Evolutionary conservation across 75 land plant genomes (phyloP).

Genomic region (Ceratopteris richardii): DNA sequence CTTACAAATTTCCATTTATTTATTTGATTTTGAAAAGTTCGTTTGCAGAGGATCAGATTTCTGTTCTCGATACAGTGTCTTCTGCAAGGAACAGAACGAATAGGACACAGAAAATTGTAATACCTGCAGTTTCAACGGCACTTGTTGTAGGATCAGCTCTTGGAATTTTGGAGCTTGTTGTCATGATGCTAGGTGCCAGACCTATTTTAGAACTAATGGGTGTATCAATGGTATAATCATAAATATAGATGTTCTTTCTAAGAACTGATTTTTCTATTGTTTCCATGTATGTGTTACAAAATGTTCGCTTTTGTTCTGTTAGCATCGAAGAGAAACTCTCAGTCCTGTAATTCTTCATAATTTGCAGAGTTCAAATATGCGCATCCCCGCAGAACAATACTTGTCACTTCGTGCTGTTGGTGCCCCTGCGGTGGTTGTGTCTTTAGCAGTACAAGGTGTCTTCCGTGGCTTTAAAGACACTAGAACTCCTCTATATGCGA

Average conservation of each 20-base stretch:
- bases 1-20: too few species aligned
- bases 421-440: constrained; percentile 87
- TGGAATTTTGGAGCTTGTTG: constrained; percentile 55
- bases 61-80: too few species aligned
- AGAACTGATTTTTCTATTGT: not conserved
- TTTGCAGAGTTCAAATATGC: constrained; percentile 64
- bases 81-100: too few species aligned
- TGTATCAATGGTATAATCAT: constrained; percentile 39
- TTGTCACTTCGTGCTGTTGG: constrained; percentile 70
- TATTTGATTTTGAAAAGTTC: too few species aligned
- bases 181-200: constrained; percentile 47
- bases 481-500: constrained; percentile 84
- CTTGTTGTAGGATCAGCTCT: constrained; percentile 55
- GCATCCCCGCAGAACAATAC: constrained; percentile 60
- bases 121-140: constrained; percentile 74
- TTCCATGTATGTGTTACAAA: not conserved
- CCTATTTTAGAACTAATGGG: constrained; percentile 75
- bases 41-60: too few species aligned
- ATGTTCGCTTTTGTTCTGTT: not conserved
- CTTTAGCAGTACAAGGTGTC: constrained; percentile 84
- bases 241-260: not conserved
- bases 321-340: not conserved
- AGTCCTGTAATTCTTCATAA: not conserved
- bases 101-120: constrained; percentile 22
- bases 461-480: constrained; percentile 92